Percentiles rank a stretch among this genome's conserved stretches.
Conservation (phyloP, 169 alveolate species). For the Plasmodium cynomolgi region DNA sequence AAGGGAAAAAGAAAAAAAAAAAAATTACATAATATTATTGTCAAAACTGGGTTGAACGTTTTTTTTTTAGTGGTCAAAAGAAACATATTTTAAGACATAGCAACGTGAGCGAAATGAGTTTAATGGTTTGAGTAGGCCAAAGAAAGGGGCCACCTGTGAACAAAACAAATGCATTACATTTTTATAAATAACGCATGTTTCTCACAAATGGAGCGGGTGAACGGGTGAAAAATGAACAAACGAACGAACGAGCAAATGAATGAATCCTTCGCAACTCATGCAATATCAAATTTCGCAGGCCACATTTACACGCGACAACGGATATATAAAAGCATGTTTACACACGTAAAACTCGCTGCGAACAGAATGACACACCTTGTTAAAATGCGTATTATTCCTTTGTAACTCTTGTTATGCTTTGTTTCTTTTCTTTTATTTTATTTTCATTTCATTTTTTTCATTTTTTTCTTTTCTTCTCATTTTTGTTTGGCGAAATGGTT, state of each 20-base stretch:
- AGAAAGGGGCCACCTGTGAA: neutral
- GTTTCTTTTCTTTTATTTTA: neutral
- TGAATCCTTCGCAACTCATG: neutral
- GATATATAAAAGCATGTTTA: neutral
- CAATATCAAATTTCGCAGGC: neutral
- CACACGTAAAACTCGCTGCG: neutral
- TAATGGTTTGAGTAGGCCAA: neutral
- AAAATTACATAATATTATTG: neutral
- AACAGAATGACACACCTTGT: neutral
- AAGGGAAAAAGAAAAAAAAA: neutral
- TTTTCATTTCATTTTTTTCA: neutral
- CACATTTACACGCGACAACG: slow-evolving; percentile 2
- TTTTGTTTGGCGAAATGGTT: neutral
- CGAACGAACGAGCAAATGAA: neutral
- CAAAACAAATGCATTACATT: neutral
- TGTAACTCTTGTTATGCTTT: neutral
- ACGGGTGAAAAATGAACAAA: neutral
- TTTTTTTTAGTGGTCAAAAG: neutral
- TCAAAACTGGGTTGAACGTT: neutral
- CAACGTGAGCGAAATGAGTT: neutral
- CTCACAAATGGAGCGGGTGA: neutral
- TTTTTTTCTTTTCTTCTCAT: neutral
- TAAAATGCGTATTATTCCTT: neutral
- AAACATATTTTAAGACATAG: neutral
- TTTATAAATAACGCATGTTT: neutral